Evolutionary conservation across 495 filamentous ascomycete species (phyloP), one percentile per base, ranked within the genome.

Genomic region (Acidiella bohemica): DNA sequence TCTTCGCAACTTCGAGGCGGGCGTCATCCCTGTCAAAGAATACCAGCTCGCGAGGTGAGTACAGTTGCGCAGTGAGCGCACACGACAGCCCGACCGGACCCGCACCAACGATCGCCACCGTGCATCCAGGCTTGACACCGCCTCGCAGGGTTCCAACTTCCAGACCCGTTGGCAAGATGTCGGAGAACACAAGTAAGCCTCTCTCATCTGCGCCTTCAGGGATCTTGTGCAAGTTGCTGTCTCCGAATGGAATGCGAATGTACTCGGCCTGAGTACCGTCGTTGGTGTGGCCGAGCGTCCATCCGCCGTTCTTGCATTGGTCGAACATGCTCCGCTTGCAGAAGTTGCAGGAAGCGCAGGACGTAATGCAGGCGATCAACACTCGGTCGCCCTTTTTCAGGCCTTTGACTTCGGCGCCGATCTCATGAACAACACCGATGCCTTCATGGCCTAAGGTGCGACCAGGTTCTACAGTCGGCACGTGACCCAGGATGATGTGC

Each of bases 201-300:
- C 53, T 36, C 32, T 59, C 55, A 32, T 68, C 58, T 8, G 63
- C 59, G 9, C 47, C 59, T 9, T 37, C 28, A 2, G 66, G 63
- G 5, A 70, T 42, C 22, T 41, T 40, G 46, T 66, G 59, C 7
- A 68, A 49, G 2, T 59, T 63, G 32, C 43, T 53, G 26, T 63
- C 53, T 2, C 65, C 66, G 49, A 63, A 58, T 12, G 66, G 67
- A 23, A 68, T 62, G 8, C 64, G 51, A 11, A 70, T 64, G 41
- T 67, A 72, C 47, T 70, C 65, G 6, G 67, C 68, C 46, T 70
- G 66, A 4, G 61, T 67, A 12, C 68, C 68, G 46, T 70, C 66
- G 39, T 65, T 61, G 16, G 46, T 49, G 39, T 67, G 57, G 18
- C 63, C 64, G 1, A 68, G 51, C 0, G 55, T 44, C 65, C 62